A percentile compares a stretch with the other conserved stretches of the same genome.
phyloP scores from a whole-genome alignment of 148 eudicot genomes.

The Rhododendron mucronatum region DNA sequence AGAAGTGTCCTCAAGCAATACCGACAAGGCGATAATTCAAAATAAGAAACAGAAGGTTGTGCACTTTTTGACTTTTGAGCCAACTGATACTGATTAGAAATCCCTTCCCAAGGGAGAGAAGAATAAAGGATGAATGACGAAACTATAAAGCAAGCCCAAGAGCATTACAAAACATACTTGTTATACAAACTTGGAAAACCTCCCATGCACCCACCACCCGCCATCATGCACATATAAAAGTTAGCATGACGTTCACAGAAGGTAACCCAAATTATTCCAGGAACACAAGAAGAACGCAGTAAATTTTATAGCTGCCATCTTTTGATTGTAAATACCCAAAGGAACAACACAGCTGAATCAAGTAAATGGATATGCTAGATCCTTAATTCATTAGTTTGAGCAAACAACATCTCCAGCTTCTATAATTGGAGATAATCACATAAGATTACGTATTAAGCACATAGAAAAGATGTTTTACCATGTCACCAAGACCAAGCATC shows the following conservation, averaged over 20 bases:
- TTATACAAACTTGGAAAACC: background rate
- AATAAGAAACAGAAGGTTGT: background rate
- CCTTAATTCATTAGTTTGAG: background rate
- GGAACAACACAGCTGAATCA: background rate
- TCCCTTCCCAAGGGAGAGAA: background rate
- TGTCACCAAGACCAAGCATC: conserved; percentile 99
- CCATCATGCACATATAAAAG: background rate
- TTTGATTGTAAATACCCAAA: background rate
- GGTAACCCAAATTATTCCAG: background rate
- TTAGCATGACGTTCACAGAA: background rate
- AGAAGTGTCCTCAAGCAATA: background rate
- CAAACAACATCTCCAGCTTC: background rate
- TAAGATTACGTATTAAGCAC: background rate
- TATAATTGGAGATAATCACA: background rate
- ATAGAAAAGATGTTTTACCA: conserved; percentile 50
- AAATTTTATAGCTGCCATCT: background rate
- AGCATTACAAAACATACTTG: background rate
- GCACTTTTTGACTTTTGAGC: background rate
- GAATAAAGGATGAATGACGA: background rate
- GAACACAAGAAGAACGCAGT: background rate
- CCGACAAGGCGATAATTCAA: background rate
- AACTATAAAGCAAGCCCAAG: background rate
- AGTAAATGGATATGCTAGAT: background rate
- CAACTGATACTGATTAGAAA: background rate
- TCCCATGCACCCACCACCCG: background rate